Evolutionary conservation across 2,329 filamentous ascomycete genomes (phyloP), one percentile per base, ranked within the genome.

Genomic region (Aspergillus japonicus): DNA sequence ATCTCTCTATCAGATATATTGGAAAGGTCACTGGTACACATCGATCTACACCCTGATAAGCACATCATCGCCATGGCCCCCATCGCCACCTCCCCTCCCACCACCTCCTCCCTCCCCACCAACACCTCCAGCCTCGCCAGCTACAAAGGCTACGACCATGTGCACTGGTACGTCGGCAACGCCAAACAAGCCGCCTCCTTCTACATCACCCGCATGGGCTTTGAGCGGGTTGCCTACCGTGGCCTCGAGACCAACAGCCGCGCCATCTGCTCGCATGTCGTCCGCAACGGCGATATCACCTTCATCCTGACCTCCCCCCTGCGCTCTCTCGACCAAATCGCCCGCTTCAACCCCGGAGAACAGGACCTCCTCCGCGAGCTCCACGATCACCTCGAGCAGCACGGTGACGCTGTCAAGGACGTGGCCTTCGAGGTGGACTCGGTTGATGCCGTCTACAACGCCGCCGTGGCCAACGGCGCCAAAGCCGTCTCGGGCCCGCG

Each of bases 151-250:
- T 97, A 96, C 75, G 91, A 96, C 78, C 91, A 96, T 77, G 86
- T 96, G 58, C 93, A 92, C 67, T 97, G 93, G 93, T 96, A 92
- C 81, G 94, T 97, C 31, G 92, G 93, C 73, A 98, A 98, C 74
- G 93, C 94, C 69, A 97, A 97, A 80, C 93, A 97, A 81, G 91
- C 92, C 2, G 93, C 93, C 44, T 85, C 89, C 14, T 97, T 91
- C 80, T 97, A 96, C 79, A 88, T 89, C 67, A 88, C 86, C 11
- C 89, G 92, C 66, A 92, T 97, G 81, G 93, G 92, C 58, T 96
- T 97, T 81, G 82, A 85, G 70, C 86, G 85, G 21, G 78, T 96
- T 59, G 94, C 94, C 63, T 96, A 96, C 77, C 85, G 85, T 47
- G 94, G 93, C 5, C 87, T 97, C 5, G 93, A 97, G 77, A 97